Percentiles rank a stretch among this genome's conserved stretches.
phyloP scores from a whole-genome alignment of 2,329 filamentous ascomycete species.

The Paecilomyces sp. region DNA sequence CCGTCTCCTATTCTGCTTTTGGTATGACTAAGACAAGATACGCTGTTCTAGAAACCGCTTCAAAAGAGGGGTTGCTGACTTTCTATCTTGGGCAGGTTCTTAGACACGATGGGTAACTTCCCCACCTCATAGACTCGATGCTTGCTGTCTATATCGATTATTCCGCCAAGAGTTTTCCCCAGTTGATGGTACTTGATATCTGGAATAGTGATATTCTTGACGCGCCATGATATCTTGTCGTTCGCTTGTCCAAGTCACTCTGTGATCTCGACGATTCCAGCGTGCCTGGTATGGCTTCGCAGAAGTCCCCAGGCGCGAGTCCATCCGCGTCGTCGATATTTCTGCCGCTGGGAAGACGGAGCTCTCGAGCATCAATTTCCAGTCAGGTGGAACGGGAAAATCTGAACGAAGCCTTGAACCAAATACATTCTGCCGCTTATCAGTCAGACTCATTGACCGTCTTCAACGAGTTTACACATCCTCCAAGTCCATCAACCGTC shows the following conservation, averaged over 20 bases:
- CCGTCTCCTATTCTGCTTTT: background rate
- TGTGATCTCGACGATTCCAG: slow-evolving; percentile 1
- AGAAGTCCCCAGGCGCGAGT: slow-evolving; percentile 32
- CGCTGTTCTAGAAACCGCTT: background rate
- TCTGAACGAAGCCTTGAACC: slow-evolving; percentile 69
- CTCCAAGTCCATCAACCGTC: slow-evolving; percentile 55
- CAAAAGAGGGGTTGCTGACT: background rate
- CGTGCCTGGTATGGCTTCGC: slow-evolving; percentile 24
- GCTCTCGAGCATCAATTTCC: slow-evolving; percentile 45
- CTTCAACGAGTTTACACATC: slow-evolving; percentile 78
- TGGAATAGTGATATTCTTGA: slow-evolving; percentile 2
- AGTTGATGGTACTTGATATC: background rate
- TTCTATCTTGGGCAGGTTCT: background rate
- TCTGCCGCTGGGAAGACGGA: slow-evolving; percentile 38
- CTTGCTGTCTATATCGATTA: background rate
- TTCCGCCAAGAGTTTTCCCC: background rate
- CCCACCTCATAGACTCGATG: background rate
- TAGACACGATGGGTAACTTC: background rate
- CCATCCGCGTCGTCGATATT: slow-evolving; percentile 39
- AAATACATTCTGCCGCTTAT: slow-evolving; percentile 84
- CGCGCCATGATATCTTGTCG: background rate
- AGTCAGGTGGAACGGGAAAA: slow-evolving; percentile 63
- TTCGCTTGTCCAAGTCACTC: slow-evolving; percentile 4
- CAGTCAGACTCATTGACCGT: slow-evolving; percentile 79
- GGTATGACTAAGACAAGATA: background rate